These are phyloP conservation scores for Acephala macrosclerotiorum DNA, from an alignment of 2,329 filamentous ascomycete species.

Conservation along the genomic window DNA sequence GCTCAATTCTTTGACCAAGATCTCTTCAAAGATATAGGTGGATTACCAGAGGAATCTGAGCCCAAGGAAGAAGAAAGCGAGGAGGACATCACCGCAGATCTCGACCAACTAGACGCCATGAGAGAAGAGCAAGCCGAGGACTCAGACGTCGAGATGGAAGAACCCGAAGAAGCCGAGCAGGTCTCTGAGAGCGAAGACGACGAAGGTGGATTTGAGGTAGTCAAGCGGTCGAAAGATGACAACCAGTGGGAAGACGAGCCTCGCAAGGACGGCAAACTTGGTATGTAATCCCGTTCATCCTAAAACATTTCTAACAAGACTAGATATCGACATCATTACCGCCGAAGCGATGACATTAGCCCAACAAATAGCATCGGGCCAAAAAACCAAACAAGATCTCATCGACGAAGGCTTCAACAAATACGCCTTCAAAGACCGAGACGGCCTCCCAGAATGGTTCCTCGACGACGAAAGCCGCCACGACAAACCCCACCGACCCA, in stretches of 20 bases:
- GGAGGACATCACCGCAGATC: constrained; percentile 49
- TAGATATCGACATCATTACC: constrained; percentile 99
- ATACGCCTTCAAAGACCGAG: constrained; percentile 86
- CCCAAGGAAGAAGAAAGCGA: constrained; percentile 52
- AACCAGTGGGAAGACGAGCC: constrained; percentile 72
- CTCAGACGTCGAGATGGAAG: constrained; percentile 21
- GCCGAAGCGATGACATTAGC: constrained; percentile 98
- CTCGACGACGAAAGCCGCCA: constrained; percentile 89
- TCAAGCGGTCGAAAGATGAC: constrained; percentile 59
- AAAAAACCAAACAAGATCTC: constrained; percentile 80
- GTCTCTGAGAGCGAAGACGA: constrained; percentile 39
- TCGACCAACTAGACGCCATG: constrained; percentile 43
- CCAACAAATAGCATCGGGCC: constrained; percentile 86
- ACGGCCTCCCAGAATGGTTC: constrained; percentile 97
- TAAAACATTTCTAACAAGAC: constrained; percentile 42
- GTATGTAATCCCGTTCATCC: constrained; percentile 49
- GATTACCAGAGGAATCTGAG: constrained; percentile 62
- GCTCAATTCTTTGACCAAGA: constrained; percentile 93
- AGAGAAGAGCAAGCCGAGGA: constrained; percentile 45
- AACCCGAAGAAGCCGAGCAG: constrained; percentile 26
- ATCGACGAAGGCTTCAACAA: constrained; percentile 95
- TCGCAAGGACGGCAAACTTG: constrained; percentile 67
- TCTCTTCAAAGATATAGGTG: constrained; percentile 86
- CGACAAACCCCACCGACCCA: constrained; percentile 85
- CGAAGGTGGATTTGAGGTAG: constrained; percentile 67